phyloP scores from a whole-genome alignment of 2,329 filamentous ascomycete genomes.

The Sporothrix variecibatus region DNA sequence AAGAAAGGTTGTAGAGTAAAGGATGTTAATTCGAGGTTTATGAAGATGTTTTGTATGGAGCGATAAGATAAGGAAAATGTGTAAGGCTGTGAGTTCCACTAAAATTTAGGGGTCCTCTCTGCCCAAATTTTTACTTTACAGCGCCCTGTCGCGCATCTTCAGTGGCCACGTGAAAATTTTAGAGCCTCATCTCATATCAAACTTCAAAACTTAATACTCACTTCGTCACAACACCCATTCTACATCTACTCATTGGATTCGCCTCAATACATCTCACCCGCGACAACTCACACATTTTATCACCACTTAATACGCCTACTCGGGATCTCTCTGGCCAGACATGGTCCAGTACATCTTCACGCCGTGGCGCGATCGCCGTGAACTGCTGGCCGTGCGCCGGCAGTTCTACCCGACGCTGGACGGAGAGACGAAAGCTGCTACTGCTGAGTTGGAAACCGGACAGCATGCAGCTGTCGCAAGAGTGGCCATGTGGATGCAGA shows the following conservation, averaged over 20 bases:
- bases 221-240: not conserved
- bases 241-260: not conserved
- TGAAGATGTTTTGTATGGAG: no score
- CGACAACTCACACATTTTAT: not conserved
- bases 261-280: not conserved
- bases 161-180: not conserved
- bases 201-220: not conserved
- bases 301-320: no score
- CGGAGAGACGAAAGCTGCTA: conserved; percentile 14
- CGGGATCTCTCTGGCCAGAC: no score
- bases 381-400: conserved; percentile 65
- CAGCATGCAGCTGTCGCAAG: conserved; percentile 55
- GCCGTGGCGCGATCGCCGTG: conserved; percentile 67
- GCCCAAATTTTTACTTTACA: not conserved
- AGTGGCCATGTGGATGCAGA: conserved; percentile 69
- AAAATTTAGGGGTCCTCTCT: not conserved
- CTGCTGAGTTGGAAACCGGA: conserved; percentile 33
- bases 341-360: conserved; percentile 75
- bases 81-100: not conserved
- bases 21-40: no score
- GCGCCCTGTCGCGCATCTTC: not conserved
- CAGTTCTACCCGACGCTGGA: conserved; percentile 59
- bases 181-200: not conserved
- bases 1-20: no score
- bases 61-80: not conserved